Percentiles rank a stretch among this genome's conserved stretches.
Conservation (phyloP, 495 filamentous ascomycete genomes). For the Hyphodiscus hymeniophilus region DNA sequence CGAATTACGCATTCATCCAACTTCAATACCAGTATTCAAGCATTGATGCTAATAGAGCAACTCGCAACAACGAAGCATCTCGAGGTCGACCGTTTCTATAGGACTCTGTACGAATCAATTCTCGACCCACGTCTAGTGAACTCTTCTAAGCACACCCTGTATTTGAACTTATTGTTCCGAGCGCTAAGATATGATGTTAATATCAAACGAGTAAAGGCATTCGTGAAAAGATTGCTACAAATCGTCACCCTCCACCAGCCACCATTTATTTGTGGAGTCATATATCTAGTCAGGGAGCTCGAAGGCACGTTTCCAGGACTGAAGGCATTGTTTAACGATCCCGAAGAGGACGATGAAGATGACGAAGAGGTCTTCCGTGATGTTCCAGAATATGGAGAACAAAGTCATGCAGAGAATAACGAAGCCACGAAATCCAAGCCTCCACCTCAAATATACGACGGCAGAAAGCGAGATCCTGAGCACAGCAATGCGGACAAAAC, state of each 20-base stretch:
- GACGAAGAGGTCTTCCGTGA: constrained; percentile 61
- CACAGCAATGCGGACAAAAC: constrained; percentile 83
- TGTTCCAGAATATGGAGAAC: constrained; percentile 39
- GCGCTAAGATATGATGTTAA: constrained; percentile 80
- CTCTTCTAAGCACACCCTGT: constrained; percentile 91
- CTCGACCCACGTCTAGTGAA: constrained; percentile 79
- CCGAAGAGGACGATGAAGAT: constrained; percentile 61
- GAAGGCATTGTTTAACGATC: constrained; percentile 59
- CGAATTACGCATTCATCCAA: constrained; percentile 94
- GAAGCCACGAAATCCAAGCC: constrained; percentile 6
- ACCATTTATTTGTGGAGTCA: constrained; percentile 79
- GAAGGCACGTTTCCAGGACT: constrained; percentile 67
- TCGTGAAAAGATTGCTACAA: constrained; percentile 87
- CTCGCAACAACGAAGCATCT: constrained; percentile 68
- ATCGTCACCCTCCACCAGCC: constrained; percentile 82
- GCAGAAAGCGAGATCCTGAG: constrained; percentile 82
- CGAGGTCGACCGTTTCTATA: constrained; percentile 82
- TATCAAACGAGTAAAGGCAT: constrained; percentile 84
- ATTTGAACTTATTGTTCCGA: constrained; percentile 85
- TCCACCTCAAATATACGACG: constrained; percentile 52
- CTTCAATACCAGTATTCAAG: constrained; percentile 97
- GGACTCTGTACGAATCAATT: constrained; percentile 90
- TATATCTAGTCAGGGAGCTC: constrained; percentile 81
- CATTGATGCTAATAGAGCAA: constrained; percentile 92
- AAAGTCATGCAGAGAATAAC: constrained; percentile 10